Base-by-base conservation (phyloP, 164 flowering plant species). In the Paratinospora sagittata region DNA sequence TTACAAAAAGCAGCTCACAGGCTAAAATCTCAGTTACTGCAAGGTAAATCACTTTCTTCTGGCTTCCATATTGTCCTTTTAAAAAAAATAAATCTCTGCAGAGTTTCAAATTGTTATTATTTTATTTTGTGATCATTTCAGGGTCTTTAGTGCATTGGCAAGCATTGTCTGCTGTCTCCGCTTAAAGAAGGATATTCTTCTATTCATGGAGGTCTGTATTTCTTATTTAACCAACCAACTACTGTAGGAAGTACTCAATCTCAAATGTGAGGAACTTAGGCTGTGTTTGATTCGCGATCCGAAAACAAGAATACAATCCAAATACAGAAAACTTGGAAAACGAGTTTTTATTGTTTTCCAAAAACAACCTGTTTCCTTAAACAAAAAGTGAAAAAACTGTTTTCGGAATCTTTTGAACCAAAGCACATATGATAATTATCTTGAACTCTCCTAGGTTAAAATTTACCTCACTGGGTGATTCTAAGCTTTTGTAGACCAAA, bases 101-200 rank as follows among this genome's bases (percentile, higher is more conserved):
- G n/a, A n/a, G n/a, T n/a, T n/a, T n/a, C n/a, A n/a, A n/a, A 45
- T 24, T 8, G 2, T 26, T 3, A 64, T 12, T 69, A 13, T 72
- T 27, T 63, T 30, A 11, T 66, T 70, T n/a, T 60, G 27, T 52
- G 41, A 19, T 6, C 8, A 23, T 78, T 73, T 64, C 88, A 90
- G 96, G 85, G 77, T 86, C 26, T 78, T 85, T 69, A 77, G 85
- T 33, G 73, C 82, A 9, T 65, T 90, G 78, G 78, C 81, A 47
- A 43, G 65, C 68, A 73, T 87, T 36, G 72, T 80, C 39, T 67
- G 75, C 72, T 69, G 76, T 72, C 84, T 89, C 73, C 73, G 63
- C 74, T 70, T 71, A 70, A 84, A 78, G 79, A 81, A 83, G 70
- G 82, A 88, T 72, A 81, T 88, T 39, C 66, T 83, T 65, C 61